Evolutionary conservation across 1,284 basidiomycete genomes (phyloP), one percentile per base, ranked within the genome.

Genomic region (Sporisorium graminicola): DNA sequence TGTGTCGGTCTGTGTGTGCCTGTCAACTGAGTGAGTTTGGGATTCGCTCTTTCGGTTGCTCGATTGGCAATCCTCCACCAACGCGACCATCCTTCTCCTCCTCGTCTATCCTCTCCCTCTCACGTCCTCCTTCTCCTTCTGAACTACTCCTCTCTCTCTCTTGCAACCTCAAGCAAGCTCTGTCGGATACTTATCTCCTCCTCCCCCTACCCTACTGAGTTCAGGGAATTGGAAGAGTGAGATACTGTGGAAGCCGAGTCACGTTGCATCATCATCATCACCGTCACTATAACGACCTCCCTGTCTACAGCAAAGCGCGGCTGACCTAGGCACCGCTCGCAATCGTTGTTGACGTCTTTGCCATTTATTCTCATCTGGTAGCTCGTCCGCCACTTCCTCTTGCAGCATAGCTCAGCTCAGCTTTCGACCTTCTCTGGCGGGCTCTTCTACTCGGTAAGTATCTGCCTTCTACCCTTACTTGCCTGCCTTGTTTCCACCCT

Each of bases 221-320:
- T 31, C 31, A 24, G 31, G 47, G 42, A 54, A 57, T 5, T 50
- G 42, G 33, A 53, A 67, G 37, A 49, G 60, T 29, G 31, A 50
- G 66, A 69, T 52, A 55, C 52, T 55, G 66, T 69, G 50, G 46
- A 58, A 63, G 66, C 51, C 57, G 52, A 63, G 57, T 59, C 29
- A 55, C 53, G 54, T 67, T 67, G 65, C 64, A 51, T 13, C 26
- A 13, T 5, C 52, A 13, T 46, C 50, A 18, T 29, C 47, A 55
- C 13, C 60, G 50, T 14, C 29, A 55, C 27, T 50, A 31, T 9
- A 1, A 43, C 64, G 20, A 20, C 42, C 14, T 22, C 52, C 29
- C 24, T 43, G 13, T 29, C 49, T 8, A 26, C 29, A 22, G 47
- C 26, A 43, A 16, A 22, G 5, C 10, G 14, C n/a, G n/a, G n/a